Evolutionary conservation across 352 stramenopile genomes (phyloP), one percentile per base, ranked within the genome.

Genomic region (Globisporangium camurandrum): DNA sequence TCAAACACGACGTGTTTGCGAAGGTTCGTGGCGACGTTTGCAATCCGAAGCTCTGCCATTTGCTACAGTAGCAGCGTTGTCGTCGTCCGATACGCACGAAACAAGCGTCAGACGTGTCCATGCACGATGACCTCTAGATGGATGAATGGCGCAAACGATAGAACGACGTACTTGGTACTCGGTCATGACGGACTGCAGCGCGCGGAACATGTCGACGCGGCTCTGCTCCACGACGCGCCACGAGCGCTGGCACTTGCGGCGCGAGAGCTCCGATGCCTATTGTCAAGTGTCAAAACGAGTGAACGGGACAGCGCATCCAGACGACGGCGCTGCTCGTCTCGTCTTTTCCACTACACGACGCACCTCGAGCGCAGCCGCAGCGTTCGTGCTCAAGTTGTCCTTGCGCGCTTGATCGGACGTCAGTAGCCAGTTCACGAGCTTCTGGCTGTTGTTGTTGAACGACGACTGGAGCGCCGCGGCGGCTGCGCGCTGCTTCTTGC

Each of bases 1-100:
- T 88, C 77, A 57, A 91, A 93, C 1, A 91, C 66, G 2, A 90
- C 75, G 34, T 93, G 79, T 45, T 93, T 93, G 24, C 80, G 79
- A 10, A 93, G 57, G 42, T 84, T 90, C 11, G 68, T 85, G 1
- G 72, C 58, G 22, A 93, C 52, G n/a, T 75, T 88, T 9, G 64
- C 71, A 33, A 90, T 84, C 4, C 75, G 67, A 39, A 84, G 61
- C 56, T 90, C 82, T 0, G 82, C 74, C n/a, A 91, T 75, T 71
- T 89, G 73, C 78, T 93, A n/a, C 2, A 28, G 19, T 23, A 12
- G 30, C 3, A 34, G 30, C n/a, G n/a, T 34, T 12, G 30, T 34
- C 30, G 14, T 34, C 30, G 30, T 34, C 8, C 14, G 30, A 34
- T 8, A 34, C 3, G 30, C 45, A 2, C 28, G 5, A 36, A 43